phyloP scores from a whole-genome alignment of 2,329 filamentous ascomycete species.

The Exophiala bonariae region DNA sequence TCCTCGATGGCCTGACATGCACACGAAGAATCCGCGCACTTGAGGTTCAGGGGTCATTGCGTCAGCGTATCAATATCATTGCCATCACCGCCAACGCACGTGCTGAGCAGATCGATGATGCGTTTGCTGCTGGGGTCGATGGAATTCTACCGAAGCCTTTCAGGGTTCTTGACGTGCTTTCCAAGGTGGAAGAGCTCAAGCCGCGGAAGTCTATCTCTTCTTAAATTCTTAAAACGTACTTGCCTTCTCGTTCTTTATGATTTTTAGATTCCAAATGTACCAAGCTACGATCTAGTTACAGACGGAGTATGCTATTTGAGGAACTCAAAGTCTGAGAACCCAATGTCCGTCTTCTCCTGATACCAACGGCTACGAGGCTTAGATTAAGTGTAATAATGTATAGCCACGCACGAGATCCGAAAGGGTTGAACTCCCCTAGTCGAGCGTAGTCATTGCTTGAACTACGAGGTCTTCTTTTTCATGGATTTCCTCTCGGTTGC shows the following conservation, averaged over 20 bases:
- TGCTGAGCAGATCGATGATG: constrained; percentile 69
- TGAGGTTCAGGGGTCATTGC: constrained; percentile 52
- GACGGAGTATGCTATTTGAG: too few relatives aligned
- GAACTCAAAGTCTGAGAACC: too few relatives aligned
- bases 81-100: constrained; percentile 23
- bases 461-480: constrained; percentile 14
- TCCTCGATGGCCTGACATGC: constrained; percentile 77
- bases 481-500: constrained; percentile 16
- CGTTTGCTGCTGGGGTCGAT: constrained; percentile 72
- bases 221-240: too few relatives aligned
- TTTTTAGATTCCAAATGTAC: too few relatives aligned
- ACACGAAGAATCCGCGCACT: constrained; percentile 67
- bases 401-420: too few relatives aligned
- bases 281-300: too few relatives aligned
- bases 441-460: too few relatives aligned
- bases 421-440: too few relatives aligned
- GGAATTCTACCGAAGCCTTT: constrained; percentile 79
- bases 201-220: not conserved
- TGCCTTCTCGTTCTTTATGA: too few relatives aligned
- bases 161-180: constrained; percentile 65
- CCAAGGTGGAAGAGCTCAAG: constrained; percentile 61
- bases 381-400: too few relatives aligned
- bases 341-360: too few relatives aligned
- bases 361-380: too few relatives aligned
- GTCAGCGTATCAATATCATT: constrained; percentile 16